These are phyloP conservation scores for Aspergillus novofumigatus DNA, from an alignment of 2,329 filamentous ascomycete species.

Conservation along the genomic window DNA sequence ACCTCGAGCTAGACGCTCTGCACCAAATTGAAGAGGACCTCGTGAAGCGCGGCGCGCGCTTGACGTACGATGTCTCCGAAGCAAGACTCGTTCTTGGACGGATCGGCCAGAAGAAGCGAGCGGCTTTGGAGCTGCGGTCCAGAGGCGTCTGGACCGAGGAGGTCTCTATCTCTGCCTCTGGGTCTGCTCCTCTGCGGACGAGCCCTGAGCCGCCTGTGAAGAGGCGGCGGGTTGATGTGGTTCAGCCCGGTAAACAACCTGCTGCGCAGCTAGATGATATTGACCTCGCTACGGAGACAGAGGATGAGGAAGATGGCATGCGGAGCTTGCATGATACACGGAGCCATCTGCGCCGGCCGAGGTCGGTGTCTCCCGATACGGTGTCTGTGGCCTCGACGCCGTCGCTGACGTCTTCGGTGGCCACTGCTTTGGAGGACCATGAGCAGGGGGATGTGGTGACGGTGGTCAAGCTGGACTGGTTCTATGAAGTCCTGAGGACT, in stretches of 20 bases:
- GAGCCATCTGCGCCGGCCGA: conserved; percentile 6
- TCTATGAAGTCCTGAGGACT: conserved; percentile 45
- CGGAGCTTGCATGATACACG: conserved; percentile 10
- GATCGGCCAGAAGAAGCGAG: conserved; percentile 64
- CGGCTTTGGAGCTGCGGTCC: conserved; percentile 70
- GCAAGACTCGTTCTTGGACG: conserved; percentile 72
- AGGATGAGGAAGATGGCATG: conserved; percentile 22
- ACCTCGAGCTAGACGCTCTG: conserved; percentile 61
- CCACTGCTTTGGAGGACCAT: conserved; percentile 1
- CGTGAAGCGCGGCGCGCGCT: conserved; percentile 47
- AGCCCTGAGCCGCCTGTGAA: conserved; percentile 21
- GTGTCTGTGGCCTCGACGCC: not conserved
- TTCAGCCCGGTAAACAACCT: not conserved
- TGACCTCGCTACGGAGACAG: conserved; percentile 30
- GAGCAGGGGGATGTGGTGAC: conserved; percentile 35
- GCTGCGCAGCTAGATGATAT: conserved; percentile 11
- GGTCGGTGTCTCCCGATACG: not conserved
- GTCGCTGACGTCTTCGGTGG: not conserved
- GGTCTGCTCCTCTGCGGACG: not conserved
- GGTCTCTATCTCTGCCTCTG: conserved; percentile 3
- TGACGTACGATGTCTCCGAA: conserved; percentile 69
- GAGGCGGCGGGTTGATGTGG: conserved; percentile 19
- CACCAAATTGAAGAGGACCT: conserved; percentile 63
- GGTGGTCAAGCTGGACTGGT: conserved; percentile 53
- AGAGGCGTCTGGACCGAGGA: conserved; percentile 55